phyloP scores from a whole-genome alignment of 441 rosid species.

The Adansonia rubrostipa region DNA sequence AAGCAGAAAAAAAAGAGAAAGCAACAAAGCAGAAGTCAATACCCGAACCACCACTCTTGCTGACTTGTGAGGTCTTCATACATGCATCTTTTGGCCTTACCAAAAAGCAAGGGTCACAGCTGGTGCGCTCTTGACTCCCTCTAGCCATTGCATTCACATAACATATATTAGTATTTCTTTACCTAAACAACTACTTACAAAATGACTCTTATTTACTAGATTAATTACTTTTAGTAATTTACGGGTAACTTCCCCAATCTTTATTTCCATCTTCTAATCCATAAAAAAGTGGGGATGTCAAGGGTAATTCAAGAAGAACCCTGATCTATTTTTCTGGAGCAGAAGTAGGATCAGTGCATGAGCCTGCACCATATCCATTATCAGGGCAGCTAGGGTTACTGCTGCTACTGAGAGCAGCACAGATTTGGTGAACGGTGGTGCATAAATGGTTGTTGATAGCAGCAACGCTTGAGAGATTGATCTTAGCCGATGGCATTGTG shows the following conservation, averaged over 20 bases:
- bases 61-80: conserved; percentile 29
- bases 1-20: conserved; percentile 12
- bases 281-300: conserved; percentile 39
- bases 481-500: conserved; percentile 69
- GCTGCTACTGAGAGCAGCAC: conserved; percentile 45
- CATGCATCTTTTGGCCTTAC: conserved; percentile 25
- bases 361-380: conserved; percentile 27
- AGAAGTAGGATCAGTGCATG: conserved; percentile 32
- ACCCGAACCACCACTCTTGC: conserved; percentile 94
- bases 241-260: conserved; percentile 50
- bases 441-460: conserved; percentile 73
- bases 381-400: conserved; percentile 31
- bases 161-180: too few species aligned
- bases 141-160: neutral
- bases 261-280: neutral
- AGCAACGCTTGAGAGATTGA: conserved; percentile 68
- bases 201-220: conserved; percentile 34
- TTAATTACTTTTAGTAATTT: conserved; percentile 31
- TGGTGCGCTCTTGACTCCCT: conserved; percentile 97
- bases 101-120: conserved; percentile 46
- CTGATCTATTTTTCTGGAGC: conserved; percentile 36
- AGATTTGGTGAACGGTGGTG: conserved; percentile 71
- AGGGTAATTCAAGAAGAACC: conserved; percentile 45
- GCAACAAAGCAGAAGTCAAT: conserved; percentile 75
- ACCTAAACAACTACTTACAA: neutral